phyloP scores from a whole-genome alignment of 2,329 filamentous ascomycete genomes.

The Paecilomyces niveus region DNA sequence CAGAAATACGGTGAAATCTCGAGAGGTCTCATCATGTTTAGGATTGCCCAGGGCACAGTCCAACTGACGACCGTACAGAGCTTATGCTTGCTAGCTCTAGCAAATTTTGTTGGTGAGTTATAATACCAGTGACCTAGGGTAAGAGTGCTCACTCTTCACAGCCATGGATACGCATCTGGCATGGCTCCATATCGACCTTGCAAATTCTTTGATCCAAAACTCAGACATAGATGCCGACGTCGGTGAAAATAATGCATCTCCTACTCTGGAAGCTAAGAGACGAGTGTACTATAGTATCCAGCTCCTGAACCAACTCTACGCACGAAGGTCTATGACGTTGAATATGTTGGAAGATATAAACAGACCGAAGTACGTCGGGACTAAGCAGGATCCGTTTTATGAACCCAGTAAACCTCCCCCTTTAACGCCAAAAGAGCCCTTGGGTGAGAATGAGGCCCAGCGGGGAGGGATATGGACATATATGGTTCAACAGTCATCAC shows the following conservation, averaged over 20 bases:
- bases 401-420: constrained; percentile 7
- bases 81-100: constrained; percentile 14
- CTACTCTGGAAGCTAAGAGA: constrained; percentile 3
- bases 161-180: constrained; percentile 5
- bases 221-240: constrained; percentile 4
- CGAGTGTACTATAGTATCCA: constrained; percentile 12
- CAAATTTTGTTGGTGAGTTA: constrained; percentile 11
- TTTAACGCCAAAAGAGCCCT: constrained; percentile 6
- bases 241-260: neutral
- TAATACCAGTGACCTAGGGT: neutral
- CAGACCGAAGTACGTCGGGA: constrained; percentile 10
- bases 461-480: constrained; percentile 13
- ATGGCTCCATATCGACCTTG: constrained; percentile 6
- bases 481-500: constrained; percentile 11
- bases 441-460: neutral
- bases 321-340: constrained; percentile 8
- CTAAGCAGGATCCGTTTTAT: constrained; percentile 6
- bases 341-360: constrained; percentile 17
- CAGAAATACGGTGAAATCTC: constrained; percentile 10
- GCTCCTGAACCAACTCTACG: constrained; percentile 12
- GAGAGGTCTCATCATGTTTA: constrained; percentile 13
- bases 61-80: constrained; percentile 14
- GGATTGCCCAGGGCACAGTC: constrained; percentile 11
- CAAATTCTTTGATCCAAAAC: constrained; percentile 3
- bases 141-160: neutral